Percentiles rank a stretch among this genome's conserved stretches.
Conservation (phyloP, 345 rosid species). For the Pistacia atlantica region DNA sequence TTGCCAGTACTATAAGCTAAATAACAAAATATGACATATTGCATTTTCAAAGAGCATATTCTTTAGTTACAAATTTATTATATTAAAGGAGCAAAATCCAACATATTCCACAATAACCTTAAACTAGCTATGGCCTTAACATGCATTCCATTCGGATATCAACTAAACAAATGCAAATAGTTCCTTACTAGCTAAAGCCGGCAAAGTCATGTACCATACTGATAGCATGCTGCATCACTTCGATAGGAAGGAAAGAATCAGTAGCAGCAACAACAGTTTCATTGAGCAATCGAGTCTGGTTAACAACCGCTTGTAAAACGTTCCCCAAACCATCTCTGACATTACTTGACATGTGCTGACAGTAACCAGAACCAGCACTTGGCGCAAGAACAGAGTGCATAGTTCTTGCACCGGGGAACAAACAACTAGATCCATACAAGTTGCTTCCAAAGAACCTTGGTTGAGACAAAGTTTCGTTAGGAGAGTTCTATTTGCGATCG, state of each 20-base stretch:
- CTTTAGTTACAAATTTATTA: not conserved
- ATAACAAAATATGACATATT: too few species aligned
- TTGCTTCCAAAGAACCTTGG: slow-evolving; percentile 28
- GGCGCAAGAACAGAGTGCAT: slow-evolving; percentile 20
- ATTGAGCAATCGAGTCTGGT: slow-evolving; percentile 38
- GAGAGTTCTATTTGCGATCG: slow-evolving; percentile 19
- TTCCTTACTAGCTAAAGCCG: slow-evolving; percentile 44
- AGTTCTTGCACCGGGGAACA: slow-evolving; percentile 14
- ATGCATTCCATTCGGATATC: not conserved
- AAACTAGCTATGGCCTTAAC: too few species aligned
- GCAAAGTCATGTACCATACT: slow-evolving; percentile 42
- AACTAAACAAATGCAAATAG: too few species aligned
- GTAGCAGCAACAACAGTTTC: slow-evolving; percentile 60
- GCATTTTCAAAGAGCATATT: too few species aligned
- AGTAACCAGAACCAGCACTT: slow-evolving; percentile 31
- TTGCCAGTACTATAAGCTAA: not conserved
- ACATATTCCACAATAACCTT: not conserved
- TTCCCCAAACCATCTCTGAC: slow-evolving; percentile 32
- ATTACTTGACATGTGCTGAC: slow-evolving; percentile 42
- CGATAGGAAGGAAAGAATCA: slow-evolving; percentile 51
- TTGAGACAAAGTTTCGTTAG: slow-evolving; percentile 14
- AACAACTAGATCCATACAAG: slow-evolving; percentile 10
- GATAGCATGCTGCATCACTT: slow-evolving; percentile 45
- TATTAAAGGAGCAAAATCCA: not conserved
- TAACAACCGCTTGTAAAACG: slow-evolving; percentile 37